Evolutionary conservation across 352 stramenopile species (phyloP).

Genomic region (Pythium sukuiense): DNA sequence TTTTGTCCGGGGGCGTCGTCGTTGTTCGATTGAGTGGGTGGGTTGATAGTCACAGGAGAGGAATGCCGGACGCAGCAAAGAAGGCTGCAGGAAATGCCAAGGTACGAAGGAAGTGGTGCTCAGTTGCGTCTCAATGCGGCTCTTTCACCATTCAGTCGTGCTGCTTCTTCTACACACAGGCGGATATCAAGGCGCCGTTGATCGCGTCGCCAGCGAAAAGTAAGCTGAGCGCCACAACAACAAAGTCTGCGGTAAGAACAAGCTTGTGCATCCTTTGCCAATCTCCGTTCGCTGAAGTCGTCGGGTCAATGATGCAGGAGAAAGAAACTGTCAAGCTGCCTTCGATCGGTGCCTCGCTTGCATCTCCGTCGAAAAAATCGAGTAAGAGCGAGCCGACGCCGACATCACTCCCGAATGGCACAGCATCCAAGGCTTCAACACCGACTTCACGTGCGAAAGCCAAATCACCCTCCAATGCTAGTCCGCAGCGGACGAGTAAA

Average conservation of each 20-base stretch:
- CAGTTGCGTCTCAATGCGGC: no score
- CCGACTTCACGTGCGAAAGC: conserved; percentile 5
- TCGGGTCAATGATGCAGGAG: neutral
- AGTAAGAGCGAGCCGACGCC: conserved; percentile 13
- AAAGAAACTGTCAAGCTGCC: conserved; percentile 56
- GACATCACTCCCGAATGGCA: neutral
- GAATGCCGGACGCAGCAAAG: conserved; percentile 14
- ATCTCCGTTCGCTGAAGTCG: neutral
- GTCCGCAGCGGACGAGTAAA: neutral
- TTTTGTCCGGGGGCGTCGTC: neutral
- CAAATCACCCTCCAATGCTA: neutral
- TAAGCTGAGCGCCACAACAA: conserved; percentile 1
- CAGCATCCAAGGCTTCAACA: neutral
- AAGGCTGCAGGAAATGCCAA: conserved; percentile 1
- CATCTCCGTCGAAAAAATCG: conserved; percentile 34
- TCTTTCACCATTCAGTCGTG: no score
- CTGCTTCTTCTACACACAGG: no score
- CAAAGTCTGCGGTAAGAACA: neutral
- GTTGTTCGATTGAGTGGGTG: neutral
- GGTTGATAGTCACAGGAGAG: neutral
- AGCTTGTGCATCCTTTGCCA: neutral
- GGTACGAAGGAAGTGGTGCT: conserved; percentile 2
- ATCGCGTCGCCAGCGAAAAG: conserved; percentile 13
- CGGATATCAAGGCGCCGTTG: conserved; percentile 17
- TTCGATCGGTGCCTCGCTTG: conserved; percentile 24